These are phyloP conservation scores for Canavalia ensiformis DNA, from an alignment of 306 rosid species.

Conservation along the genomic window DNA sequence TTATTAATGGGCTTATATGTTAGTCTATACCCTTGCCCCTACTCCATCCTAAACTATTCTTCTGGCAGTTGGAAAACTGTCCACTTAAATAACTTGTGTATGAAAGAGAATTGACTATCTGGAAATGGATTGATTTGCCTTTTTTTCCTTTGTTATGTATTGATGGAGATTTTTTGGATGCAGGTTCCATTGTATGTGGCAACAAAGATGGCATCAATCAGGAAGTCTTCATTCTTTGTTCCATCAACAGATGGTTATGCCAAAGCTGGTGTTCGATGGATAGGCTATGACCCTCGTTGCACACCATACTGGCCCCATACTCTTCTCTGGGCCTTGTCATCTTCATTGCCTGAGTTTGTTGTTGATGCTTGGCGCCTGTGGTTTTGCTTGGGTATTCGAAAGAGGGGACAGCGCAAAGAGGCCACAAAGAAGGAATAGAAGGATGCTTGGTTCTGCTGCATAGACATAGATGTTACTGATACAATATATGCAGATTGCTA, in stretches of 20 bases:
- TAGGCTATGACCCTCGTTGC: slow-evolving; percentile 94
- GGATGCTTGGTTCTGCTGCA: slow-evolving; percentile 18
- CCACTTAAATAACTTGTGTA: slow-evolving; percentile 17
- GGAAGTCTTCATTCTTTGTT: slow-evolving; percentile 86
- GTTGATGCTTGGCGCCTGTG: slow-evolving; percentile 84
- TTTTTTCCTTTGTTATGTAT: not conserved
- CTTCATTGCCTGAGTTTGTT: slow-evolving; percentile 67
- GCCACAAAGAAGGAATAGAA: slow-evolving; percentile 68
- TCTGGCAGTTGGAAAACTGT: not conserved
- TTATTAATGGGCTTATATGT: not conserved
- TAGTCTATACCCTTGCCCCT: not conserved
- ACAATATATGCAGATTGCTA: slow-evolving; percentile 28
- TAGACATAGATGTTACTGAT: slow-evolving; percentile 47
- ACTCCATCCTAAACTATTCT: not conserved
- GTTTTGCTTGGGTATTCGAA: slow-evolving; percentile 73
- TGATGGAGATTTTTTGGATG: slow-evolving; percentile 45
- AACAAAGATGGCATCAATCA: slow-evolving; percentile 97
- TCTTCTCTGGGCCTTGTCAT: slow-evolving; percentile 77
- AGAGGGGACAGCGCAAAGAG: slow-evolving; percentile 89
- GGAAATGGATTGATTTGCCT: slow-evolving; percentile 16
- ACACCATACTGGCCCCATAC: slow-evolving; percentile 97
- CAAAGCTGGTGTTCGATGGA: slow-evolving; percentile 77
- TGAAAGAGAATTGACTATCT: slow-evolving; percentile 28
- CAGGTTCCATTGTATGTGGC: slow-evolving; percentile 97
- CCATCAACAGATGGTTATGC: slow-evolving; percentile 90